Evolutionary conservation across 805 yeast species (phyloP), one percentile per base, ranked within the genome.

Genomic region (Wickerhamiella bombiphila): DNA sequence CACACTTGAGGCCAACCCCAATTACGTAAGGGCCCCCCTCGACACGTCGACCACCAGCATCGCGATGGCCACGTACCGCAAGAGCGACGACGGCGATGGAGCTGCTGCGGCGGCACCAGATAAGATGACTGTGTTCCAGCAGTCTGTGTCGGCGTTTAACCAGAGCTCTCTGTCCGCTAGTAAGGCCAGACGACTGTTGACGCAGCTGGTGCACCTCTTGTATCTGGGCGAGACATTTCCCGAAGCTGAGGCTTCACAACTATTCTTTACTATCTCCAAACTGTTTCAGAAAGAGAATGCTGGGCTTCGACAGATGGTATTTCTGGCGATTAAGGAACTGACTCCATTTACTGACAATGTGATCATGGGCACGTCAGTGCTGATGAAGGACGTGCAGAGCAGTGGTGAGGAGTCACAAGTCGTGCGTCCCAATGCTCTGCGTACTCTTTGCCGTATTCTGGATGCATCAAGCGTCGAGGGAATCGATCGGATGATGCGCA

Each of bases 121-220:
- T 62, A 86, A 86, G 62, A 91, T 91, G 97, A 78, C 95, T 8
- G 86, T 91, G 45, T 88, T 80, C 59, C 98, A 91, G 62, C 94
- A 86, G 57, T 86, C 96, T 66, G 65, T 82, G 54, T 80, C 80
- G 48, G 86, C 81, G 43, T 91, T 91, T 70, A 88, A 86, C 64
- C 82, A 86, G 46, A 70, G 91, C 32, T 94, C 94, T 8, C 78
- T 86, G 42, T 77, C 80, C 51, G 80, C 96, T 20, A 79, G 76
- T 50, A 79, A 79, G 60, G 85, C 94, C 55, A 80, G 98, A 51
- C 58, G 66, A 42, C 64, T 88, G 55, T 69, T 91, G 56, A 78
- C 95, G 24, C 76, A 85, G 60, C 66, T 91, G 50, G 66, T 86
- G 54, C 72, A 93, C 53, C 69, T 91, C 55, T 62, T 91, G 44